Evolutionary conservation across 192 early-diverging fungal genomes (phyloP).

Genomic region (Linnemannia exigua): DNA sequence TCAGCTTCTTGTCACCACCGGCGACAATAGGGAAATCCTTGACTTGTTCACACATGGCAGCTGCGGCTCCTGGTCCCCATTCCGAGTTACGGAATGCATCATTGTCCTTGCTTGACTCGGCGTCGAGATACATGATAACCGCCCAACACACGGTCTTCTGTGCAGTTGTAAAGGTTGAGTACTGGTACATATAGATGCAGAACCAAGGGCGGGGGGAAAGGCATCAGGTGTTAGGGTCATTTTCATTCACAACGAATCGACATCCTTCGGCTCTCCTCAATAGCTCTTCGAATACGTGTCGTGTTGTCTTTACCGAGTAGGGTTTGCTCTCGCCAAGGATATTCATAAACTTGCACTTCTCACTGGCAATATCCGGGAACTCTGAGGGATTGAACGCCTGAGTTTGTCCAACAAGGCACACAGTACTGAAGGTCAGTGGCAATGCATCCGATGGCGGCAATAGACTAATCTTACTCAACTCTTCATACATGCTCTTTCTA

Average conservation of each 20-base stretch:
- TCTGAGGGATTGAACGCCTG: background rate
- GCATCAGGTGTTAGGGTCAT: too few relatives aligned
- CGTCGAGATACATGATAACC: background rate
- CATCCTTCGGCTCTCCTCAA: too few relatives aligned
- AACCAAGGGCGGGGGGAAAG: too few relatives aligned
- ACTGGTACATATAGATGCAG: too few relatives aligned
- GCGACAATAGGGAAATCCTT: background rate
- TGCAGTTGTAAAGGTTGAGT: background rate
- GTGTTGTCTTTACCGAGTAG: background rate
- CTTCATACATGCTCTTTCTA: background rate
- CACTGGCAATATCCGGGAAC: background rate
- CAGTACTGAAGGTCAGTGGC: background rate
- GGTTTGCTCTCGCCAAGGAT: background rate
- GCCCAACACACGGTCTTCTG: conserved; percentile 2
- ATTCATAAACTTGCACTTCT: background rate
- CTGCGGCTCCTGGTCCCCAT: conserved; percentile 11
- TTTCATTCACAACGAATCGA: too few relatives aligned
- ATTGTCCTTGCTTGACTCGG: background rate
- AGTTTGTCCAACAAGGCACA: background rate
- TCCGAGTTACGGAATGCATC: conserved; percentile 5
- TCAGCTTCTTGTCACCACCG: background rate
- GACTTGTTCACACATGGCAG: conserved; percentile 9
- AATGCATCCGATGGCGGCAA: background rate
- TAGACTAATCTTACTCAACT: background rate
- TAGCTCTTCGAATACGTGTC: background rate